A percentile compares a stretch with the other conserved stretches of the same genome.
phyloP scores from a whole-genome alignment of 805 yeast species.

The Ogataea nakhonphanomensis region DNA sequence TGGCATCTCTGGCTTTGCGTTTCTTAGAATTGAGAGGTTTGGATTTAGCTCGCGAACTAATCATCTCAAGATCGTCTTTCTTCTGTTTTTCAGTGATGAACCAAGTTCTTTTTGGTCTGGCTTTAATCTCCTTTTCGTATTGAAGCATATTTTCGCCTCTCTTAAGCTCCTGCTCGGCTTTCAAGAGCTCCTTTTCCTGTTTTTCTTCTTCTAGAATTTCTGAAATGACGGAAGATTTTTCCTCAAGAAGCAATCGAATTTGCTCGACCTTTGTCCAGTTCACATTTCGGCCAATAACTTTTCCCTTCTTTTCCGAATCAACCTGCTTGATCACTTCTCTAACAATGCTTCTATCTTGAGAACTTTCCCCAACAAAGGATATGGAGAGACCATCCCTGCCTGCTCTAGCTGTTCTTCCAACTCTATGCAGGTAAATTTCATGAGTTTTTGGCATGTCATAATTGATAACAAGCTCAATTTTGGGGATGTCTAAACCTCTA shows the following conservation, averaged over 20 bases:
- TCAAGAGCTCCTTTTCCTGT: slow-evolving; percentile 76
- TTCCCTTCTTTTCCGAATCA: slow-evolving; percentile 43
- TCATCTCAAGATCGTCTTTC: slow-evolving; percentile 37
- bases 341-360: slow-evolving; percentile 87
- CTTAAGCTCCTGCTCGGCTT: slow-evolving; percentile 86
- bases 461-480: slow-evolving; percentile 90
- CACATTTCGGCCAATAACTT: slow-evolving; percentile 86
- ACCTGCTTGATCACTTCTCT: slow-evolving; percentile 79
- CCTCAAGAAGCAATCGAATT: slow-evolving; percentile 56
- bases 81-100: slow-evolving; percentile 66
- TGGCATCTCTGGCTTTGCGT: slow-evolving; percentile 64
- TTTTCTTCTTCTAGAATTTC: slow-evolving; percentile 87
- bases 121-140: slow-evolving; percentile 74
- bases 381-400: slow-evolving; percentile 94
- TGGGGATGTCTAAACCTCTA: slow-evolving; percentile 98
- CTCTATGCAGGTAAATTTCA: slow-evolving; percentile 93
- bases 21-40: slow-evolving; percentile 62
- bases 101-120: slow-evolving; percentile 97
- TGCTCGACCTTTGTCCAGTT: slow-evolving; percentile 83
- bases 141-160: slow-evolving; percentile 82
- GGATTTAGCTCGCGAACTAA: slow-evolving; percentile 34
- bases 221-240: slow-evolving; percentile 56
- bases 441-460: slow-evolving; percentile 93
- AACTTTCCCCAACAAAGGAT: slow-evolving; percentile 88
- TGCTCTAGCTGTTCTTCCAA: slow-evolving; percentile 99